These are phyloP conservation scores for Pseudogymnoascus verrucosus DNA, from an alignment of 2,329 filamentous ascomycete species.

Conservation along the genomic window DNA sequence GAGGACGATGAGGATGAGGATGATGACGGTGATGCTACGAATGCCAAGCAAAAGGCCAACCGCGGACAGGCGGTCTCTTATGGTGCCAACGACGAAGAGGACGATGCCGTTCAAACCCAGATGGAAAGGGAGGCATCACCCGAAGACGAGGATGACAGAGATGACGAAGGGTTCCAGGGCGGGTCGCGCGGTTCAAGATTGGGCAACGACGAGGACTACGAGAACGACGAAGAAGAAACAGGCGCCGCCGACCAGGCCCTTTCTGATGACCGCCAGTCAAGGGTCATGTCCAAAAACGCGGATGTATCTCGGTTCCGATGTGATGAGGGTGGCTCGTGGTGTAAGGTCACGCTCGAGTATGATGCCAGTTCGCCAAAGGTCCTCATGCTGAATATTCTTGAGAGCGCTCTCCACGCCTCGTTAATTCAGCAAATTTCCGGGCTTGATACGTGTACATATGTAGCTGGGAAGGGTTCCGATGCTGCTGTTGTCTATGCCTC, in stretches of 20 bases:
- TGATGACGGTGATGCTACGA: conserved; percentile 70
- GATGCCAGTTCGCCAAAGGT: conserved; percentile 76
- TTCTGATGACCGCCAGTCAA: conserved; percentile 43
- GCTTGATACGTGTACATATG: conserved; percentile 63
- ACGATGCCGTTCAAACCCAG: conserved; percentile 62
- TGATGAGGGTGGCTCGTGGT: conserved; percentile 69
- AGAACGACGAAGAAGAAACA: conserved; percentile 27
- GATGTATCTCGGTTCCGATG: conserved; percentile 73
- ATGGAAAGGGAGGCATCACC: conserved; percentile 50
- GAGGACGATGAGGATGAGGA: conserved; percentile 64
- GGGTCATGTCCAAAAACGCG: conserved; percentile 54
- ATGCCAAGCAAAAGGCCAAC: conserved; percentile 66
- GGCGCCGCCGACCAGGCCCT: conserved; percentile 15
- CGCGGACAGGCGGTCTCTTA: conserved; percentile 79
- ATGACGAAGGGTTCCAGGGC: conserved; percentile 45
- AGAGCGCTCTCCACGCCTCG: conserved; percentile 67
- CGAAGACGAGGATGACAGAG: conserved; percentile 48
- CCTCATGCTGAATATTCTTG: conserved; percentile 84
- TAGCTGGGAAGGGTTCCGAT: conserved; percentile 47
- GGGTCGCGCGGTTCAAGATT: conserved; percentile 33
- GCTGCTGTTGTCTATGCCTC: conserved; percentile 62
- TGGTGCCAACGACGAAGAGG: conserved; percentile 86
- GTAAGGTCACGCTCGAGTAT: conserved; percentile 77
- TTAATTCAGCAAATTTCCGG: conserved; percentile 81
- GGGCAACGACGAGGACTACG: conserved; percentile 27